Conservation (phyloP, 163 green algal genomes). For the Scenedesmus sp. region DNA sequence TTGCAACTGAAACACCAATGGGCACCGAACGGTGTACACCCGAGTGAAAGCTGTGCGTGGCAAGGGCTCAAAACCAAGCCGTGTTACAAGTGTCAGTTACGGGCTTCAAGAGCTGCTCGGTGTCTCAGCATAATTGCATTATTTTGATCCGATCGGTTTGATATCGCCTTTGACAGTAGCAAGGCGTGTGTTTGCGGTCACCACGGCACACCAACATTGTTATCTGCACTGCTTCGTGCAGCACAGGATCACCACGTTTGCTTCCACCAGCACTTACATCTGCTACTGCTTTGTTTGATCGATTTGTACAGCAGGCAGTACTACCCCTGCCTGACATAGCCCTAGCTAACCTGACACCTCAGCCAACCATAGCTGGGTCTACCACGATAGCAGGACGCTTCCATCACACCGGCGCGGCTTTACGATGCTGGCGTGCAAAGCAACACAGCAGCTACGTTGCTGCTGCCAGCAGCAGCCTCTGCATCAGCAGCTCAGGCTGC, state of each 20-base stretch:
- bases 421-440: constrained; percentile 12
- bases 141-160: neutral
- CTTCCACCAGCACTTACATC: neutral
- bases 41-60: neutral
- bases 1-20: neutral
- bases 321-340: neutral
- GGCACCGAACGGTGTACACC: neutral
- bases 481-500: neutral
- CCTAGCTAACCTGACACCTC: neutral
- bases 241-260: no score
- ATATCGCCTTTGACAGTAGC: no score
- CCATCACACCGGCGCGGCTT: neutral
- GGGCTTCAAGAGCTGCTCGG: no score
- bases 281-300: neutral
- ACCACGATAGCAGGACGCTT: neutral
- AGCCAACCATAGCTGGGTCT: neutral
- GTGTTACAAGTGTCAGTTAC: neutral
- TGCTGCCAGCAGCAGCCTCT: constrained; percentile 6
- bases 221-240: no score
- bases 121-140: no score
- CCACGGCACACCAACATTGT: no score
- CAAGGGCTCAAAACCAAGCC: neutral
- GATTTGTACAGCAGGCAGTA: neutral
- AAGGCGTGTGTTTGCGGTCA: no score
- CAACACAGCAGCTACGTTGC: neutral